phyloP scores from a whole-genome alignment of 345 rosid species.

The Syzygium grande region DNA sequence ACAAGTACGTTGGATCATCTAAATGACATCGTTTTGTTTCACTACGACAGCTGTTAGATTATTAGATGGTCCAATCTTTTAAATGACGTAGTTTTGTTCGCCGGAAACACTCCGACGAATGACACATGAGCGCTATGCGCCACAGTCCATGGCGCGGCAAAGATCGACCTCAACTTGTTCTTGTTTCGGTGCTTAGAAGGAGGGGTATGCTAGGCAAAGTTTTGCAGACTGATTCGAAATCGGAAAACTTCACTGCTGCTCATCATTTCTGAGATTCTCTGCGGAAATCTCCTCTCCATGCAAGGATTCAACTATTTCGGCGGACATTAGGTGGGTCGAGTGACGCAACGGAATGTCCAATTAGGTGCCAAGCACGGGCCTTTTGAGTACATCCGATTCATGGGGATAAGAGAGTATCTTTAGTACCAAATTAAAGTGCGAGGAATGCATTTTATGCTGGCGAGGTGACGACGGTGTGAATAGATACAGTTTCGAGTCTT shows the following conservation, averaged over 20 bases:
- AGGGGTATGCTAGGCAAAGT: background rate
- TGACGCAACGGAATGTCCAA: background rate
- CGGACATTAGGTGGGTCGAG: background rate
- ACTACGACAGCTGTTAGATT: background rate
- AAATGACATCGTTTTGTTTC: background rate
- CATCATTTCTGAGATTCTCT: background rate
- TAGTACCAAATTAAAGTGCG: background rate
- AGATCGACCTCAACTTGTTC: background rate
- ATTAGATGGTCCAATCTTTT: background rate
- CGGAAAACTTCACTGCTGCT: background rate
- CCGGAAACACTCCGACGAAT: background rate
- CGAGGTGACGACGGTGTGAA: too few species aligned
- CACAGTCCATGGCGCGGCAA: background rate
- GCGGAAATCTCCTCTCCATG: background rate
- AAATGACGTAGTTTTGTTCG: background rate
- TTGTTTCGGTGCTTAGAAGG: background rate
- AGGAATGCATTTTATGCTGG: too few species aligned
- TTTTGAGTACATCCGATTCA: background rate
- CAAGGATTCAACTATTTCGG: background rate
- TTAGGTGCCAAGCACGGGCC: background rate
- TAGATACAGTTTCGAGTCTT: too few species aligned
- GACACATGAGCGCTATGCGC: background rate
- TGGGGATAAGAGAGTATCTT: background rate
- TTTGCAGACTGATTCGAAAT: background rate
- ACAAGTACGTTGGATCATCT: background rate